Percentiles rank a stretch among this genome's conserved stretches.
phyloP scores from a whole-genome alignment of 495 filamentous ascomycete species.

The Podospora australis region DNA sequence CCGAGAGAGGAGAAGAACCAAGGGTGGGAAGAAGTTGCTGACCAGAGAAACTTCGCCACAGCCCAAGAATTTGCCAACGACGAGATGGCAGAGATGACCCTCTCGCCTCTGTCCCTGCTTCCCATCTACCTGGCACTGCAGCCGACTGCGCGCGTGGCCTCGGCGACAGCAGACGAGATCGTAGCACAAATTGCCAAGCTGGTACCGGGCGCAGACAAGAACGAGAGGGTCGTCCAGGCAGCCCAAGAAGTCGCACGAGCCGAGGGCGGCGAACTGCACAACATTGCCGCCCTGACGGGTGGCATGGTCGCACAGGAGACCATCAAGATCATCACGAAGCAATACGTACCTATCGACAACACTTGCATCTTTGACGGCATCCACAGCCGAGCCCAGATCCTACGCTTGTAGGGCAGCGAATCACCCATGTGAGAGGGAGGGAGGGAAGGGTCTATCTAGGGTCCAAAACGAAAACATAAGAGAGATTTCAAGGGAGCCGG shows the following conservation, averaged over 20 bases:
- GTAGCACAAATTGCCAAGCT: slow-evolving; percentile 29
- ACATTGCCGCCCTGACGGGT: slow-evolving; percentile 83
- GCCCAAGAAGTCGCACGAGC: slow-evolving; percentile 66
- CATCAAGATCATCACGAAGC: slow-evolving; percentile 91
- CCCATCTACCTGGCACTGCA: slow-evolving; percentile 70
- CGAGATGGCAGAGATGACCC: slow-evolving; percentile 33
- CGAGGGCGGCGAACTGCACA: slow-evolving; percentile 85
- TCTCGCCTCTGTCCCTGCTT: slow-evolving; percentile 58
- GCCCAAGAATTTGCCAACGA: slow-evolving; percentile 35
- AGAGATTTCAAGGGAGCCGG: too few relatives aligned
- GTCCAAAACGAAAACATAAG: too few relatives aligned
- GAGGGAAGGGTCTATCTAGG: too few relatives aligned
- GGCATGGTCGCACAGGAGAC: slow-evolving; percentile 93
- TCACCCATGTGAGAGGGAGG: not conserved
- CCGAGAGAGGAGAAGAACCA: too few relatives aligned
- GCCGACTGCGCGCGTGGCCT: slow-evolving; percentile 38
- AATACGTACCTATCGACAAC: slow-evolving; percentile 94
- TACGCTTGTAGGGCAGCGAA: slow-evolving; percentile 42
- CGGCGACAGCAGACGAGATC: slow-evolving; percentile 40
- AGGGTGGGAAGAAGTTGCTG: too few relatives aligned
- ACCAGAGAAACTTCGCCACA: slow-evolving; percentile 23
- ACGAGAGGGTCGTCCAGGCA: slow-evolving; percentile 44
- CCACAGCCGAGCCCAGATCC: slow-evolving; percentile 67
- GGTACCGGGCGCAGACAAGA: slow-evolving; percentile 39
- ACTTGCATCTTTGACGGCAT: slow-evolving; percentile 92